phyloP scores from a whole-genome alignment of 352 stramenopile species.

The Paralagenidium karlingii region DNA sequence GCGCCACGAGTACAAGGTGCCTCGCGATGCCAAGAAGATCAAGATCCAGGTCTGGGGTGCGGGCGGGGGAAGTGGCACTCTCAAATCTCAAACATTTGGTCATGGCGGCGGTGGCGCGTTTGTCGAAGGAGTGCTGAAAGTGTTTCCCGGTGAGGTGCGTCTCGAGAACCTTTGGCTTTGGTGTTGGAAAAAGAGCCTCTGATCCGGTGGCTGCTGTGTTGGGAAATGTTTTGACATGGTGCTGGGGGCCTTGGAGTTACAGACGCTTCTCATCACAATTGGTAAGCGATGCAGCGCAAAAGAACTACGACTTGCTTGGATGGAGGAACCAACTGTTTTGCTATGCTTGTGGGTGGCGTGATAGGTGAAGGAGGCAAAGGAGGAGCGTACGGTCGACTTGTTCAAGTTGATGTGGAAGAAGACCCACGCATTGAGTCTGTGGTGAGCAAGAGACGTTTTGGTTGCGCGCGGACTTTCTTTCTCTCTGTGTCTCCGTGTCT shows the following conservation, averaged over 20 bases:
- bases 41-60: conserved; percentile 66
- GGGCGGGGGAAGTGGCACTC: conserved; percentile 46
- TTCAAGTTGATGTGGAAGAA: conserved; percentile 10
- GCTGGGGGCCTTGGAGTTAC: too few relatives aligned
- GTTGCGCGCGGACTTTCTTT: too few relatives aligned
- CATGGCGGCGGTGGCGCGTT: conserved; percentile 55
- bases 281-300: too few relatives aligned
- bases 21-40: conserved; percentile 38
- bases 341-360: conserved; percentile 29
- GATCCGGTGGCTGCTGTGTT: conserved; percentile 26
- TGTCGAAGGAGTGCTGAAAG: conserved; percentile 35
- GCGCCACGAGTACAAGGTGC: conserved; percentile 52
- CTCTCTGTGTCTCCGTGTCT: too few relatives aligned
- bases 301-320: too few relatives aligned
- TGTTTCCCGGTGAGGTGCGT: conserved; percentile 62
- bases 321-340: too few relatives aligned
- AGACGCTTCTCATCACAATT: too few relatives aligned
- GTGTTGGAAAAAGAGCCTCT: conserved; percentile 7
- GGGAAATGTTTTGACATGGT: too few relatives aligned
- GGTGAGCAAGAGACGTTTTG: too few relatives aligned
- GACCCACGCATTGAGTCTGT: too few relatives aligned
- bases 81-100: conserved; percentile 30
- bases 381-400: conserved; percentile 1
- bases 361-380: conserved; percentile 9
- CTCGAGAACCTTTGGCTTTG: too few relatives aligned